Base-by-base conservation (phyloP, 148 eudicot species). In the Drosera capensis region DNA sequence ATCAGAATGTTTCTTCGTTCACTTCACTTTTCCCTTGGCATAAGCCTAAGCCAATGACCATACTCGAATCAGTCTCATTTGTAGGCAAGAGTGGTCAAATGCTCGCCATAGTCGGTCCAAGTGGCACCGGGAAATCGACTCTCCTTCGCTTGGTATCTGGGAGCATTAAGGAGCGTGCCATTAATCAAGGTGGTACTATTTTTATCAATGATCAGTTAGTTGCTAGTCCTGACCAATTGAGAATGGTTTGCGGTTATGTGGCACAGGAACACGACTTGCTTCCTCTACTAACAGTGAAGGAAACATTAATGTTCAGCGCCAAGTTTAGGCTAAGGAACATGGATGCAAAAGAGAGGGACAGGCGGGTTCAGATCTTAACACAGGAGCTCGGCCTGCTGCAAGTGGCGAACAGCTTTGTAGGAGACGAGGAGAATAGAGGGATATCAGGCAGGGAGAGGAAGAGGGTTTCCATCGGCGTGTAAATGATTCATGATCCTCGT, bases 361-460 rank as follows among this genome's bases (percentile, higher is more conserved):
- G 48, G 16, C 62, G 79, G 49, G 94, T 88, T 11, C 77, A 88
- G 19, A 31, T 41, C 60, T 71, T 88, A 55, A 70, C 84, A 61
- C 72, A 59, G 19, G 94, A 88, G 48, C 92, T 88, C 25, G 94
- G 97, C n/a, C 79, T 88, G 21, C 43, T 43, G 25, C 97, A 84
- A 36, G 92, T 88, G 0, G 75, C 67, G 0, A 62, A 88, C 39
- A 70, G 78, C 45, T 88, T 66, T 41, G 83, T 88, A 14, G 97
- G 97, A 5, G 92, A 80, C 45, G 82, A 80, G 38, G 97, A 83
- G 20, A 65, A 71, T 8, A 63, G 97, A 25, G 97, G 97, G 14
- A 88, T 88, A 43, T 88, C 97, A 0, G 97, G 97, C 0, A 94
- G 97, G 19, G 97, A 88, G 24, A 58, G 92, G 39, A 88, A 88